Percentiles rank a stretch among this genome's conserved stretches.
Evolutionary conservation across 2,329 filamentous ascomycete species (phyloP).

Genomic region (Sclerotinia glacialis): DNA sequence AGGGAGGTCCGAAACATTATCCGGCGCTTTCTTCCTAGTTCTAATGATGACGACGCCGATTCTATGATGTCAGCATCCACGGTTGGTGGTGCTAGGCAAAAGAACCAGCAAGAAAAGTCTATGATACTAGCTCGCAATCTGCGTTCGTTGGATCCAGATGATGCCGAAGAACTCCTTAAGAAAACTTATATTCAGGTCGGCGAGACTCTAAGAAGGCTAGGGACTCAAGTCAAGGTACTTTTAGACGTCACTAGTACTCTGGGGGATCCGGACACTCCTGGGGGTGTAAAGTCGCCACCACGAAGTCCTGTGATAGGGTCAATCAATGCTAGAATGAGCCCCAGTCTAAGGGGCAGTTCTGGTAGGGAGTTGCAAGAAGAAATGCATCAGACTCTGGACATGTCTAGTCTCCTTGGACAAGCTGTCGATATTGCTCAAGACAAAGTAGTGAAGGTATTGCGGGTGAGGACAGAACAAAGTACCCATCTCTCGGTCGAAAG

Average conservation of each 20-base stretch:
- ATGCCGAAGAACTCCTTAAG: conserved; percentile 78
- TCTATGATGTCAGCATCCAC: conserved; percentile 87
- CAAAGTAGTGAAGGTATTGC: conserved; percentile 70
- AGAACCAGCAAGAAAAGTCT: conserved; percentile 84
- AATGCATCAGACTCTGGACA: conserved; percentile 71
- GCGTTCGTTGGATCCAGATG: conserved; percentile 74
- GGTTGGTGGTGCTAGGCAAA: conserved; percentile 61
- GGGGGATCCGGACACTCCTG: conserved; percentile 29
- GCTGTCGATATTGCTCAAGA: conserved; percentile 79
- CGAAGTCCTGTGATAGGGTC: conserved; percentile 37
- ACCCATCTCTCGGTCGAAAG: conserved; percentile 62
- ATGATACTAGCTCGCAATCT: conserved; percentile 84
- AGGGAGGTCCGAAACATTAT: conserved; percentile 86
- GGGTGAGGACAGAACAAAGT: conserved; percentile 73
- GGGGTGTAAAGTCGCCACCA: conserved; percentile 36
- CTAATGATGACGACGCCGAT: conserved; percentile 89
- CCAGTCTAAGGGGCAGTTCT: conserved; percentile 24
- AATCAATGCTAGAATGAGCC: conserved; percentile 32
- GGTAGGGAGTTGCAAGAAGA: conserved; percentile 60
- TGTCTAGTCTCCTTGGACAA: conserved; percentile 74
- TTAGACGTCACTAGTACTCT: conserved; percentile 81
- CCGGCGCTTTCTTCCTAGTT: conserved; percentile 80
- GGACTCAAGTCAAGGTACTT: conserved; percentile 90
- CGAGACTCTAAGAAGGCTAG: conserved; percentile 79
- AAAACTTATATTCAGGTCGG: conserved; percentile 85